Conservation (phyloP, 345 rosid species). For the Cochlearia excelsa region DNA sequence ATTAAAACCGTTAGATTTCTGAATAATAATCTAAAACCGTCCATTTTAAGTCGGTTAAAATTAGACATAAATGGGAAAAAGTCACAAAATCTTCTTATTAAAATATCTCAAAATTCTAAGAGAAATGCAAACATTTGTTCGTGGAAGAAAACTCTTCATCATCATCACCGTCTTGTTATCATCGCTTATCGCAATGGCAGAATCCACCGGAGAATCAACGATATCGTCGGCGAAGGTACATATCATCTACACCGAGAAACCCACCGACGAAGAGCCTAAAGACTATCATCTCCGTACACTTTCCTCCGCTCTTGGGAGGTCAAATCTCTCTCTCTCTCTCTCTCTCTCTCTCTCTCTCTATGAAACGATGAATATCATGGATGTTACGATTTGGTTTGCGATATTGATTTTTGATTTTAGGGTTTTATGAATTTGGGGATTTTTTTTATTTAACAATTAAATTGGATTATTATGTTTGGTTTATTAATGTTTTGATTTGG, state of each 20-base stretch:
- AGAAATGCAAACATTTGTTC: slow-evolving; percentile 22
- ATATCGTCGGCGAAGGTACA: slow-evolving; percentile 52
- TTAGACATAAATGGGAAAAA: neutral
- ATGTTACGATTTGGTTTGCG: neutral
- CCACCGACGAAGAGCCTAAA: slow-evolving; percentile 60
- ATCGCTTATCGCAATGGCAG: slow-evolving; percentile 46
- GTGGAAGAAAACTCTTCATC: slow-evolving; percentile 2
- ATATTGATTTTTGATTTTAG: no score
- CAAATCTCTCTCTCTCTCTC: neutral
- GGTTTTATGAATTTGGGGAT: no score
- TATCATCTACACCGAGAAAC: slow-evolving; percentile 76
- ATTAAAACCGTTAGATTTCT: slow-evolving; percentile 17
- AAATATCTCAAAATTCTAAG: slow-evolving; percentile 7
- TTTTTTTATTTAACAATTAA: no score
- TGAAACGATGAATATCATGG: no score
- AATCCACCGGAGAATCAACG: slow-evolving; percentile 28
- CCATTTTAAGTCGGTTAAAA: slow-evolving; percentile 11
- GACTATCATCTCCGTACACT: slow-evolving; percentile 69
- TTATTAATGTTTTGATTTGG: neutral
- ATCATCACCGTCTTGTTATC: slow-evolving; percentile 9
- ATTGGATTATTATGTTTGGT: neutral
- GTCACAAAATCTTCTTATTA: neutral
- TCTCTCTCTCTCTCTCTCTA: no score
- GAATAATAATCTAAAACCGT: slow-evolving; percentile 8
- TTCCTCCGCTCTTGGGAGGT: slow-evolving; percentile 77